These are phyloP conservation scores for Aspergillus nidulans DNA, from an alignment of 495 filamentous ascomycete genomes.

Conservation along the genomic window DNA sequence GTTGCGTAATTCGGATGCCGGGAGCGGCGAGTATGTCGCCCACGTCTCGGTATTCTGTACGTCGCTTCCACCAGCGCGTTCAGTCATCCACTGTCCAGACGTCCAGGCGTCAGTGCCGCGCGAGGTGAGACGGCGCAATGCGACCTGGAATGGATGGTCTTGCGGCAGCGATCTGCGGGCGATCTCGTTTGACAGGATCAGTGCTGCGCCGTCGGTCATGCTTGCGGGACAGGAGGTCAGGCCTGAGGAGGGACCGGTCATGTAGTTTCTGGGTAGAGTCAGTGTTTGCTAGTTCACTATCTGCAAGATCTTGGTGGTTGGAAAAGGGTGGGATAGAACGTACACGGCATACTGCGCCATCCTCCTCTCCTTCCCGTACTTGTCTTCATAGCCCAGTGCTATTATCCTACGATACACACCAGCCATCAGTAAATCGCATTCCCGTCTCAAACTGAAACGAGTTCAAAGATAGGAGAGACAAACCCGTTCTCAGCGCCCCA, in stretches of 20 bases:
- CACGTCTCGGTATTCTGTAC: conserved; percentile 67
- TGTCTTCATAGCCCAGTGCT: conserved; percentile 34
- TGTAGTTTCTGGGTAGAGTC: conserved; percentile 54
- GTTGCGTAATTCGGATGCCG: neutral
- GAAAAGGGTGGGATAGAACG: neutral
- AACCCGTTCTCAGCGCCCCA: conserved; percentile 32
- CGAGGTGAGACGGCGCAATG: conserved; percentile 47
- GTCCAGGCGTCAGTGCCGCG: conserved; percentile 63
- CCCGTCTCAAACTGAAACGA: neutral
- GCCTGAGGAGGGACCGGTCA: conserved; percentile 59
- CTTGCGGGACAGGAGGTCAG: conserved; percentile 62
- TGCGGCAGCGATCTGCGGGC: conserved; percentile 11
- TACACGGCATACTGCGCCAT: conserved; percentile 33
- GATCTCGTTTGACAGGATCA: conserved; percentile 54
- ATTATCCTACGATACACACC: conserved; percentile 30
- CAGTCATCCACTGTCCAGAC: conserved; percentile 83
- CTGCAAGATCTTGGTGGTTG: no score
- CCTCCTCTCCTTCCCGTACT: conserved; percentile 33
- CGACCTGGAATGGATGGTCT: conserved; percentile 47
- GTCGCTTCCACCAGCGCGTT: conserved; percentile 70
- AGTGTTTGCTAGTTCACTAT: no score
- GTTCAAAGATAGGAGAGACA: neutral
- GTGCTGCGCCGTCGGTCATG: conserved; percentile 69
- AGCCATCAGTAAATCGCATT: neutral
- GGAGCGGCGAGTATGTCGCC: conserved; percentile 39